phyloP scores from a whole-genome alignment of 805 yeast species.

The Starmera dryadoides region DNA sequence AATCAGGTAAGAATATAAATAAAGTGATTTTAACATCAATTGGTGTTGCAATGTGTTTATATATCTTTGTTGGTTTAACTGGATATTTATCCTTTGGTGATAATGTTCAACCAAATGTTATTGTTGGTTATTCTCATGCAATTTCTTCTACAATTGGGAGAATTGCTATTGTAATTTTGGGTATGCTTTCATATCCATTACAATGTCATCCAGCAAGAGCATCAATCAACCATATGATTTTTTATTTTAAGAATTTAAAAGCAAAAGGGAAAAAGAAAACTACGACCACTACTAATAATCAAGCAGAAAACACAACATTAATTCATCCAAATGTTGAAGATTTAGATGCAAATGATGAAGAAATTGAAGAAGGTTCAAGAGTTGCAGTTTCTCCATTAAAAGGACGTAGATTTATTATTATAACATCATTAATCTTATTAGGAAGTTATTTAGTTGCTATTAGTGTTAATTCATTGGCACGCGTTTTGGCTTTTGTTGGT shows the following conservation, averaged over 20 bases:
- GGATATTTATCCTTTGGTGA: constrained; percentile 90
- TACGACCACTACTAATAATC: not conserved
- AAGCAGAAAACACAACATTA: constrained; percentile 5
- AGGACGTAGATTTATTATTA: constrained; percentile 35
- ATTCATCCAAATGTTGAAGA: no score
- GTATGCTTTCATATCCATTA: constrained; percentile 78
- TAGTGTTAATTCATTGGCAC: constrained; percentile 64
- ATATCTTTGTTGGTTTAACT: constrained; percentile 65
- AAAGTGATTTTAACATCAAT: constrained; percentile 47
- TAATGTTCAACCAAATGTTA: constrained; percentile 69
- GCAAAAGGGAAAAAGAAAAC: constrained; percentile 1
- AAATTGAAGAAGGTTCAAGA: constrained; percentile 23
- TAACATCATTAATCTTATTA: constrained; percentile 46
- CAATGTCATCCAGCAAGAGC: constrained; percentile 89
- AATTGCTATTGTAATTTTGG: constrained; percentile 72
- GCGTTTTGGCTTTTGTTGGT: constrained; percentile 82
- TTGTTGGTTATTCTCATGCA: constrained; percentile 64
- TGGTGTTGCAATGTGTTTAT: constrained; percentile 51
- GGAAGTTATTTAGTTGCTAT: constrained; percentile 59
- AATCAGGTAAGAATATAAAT: constrained; percentile 38
- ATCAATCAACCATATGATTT: constrained; percentile 66
- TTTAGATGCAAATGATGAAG: constrained; percentile 18
- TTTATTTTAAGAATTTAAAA: constrained; percentile 30
- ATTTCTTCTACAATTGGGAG: constrained; percentile 71
- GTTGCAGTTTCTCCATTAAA: constrained; percentile 18